phyloP scores from a whole-genome alignment of 164 flowering plant species.

The Kalanchoe fedtschenkoi region DNA sequence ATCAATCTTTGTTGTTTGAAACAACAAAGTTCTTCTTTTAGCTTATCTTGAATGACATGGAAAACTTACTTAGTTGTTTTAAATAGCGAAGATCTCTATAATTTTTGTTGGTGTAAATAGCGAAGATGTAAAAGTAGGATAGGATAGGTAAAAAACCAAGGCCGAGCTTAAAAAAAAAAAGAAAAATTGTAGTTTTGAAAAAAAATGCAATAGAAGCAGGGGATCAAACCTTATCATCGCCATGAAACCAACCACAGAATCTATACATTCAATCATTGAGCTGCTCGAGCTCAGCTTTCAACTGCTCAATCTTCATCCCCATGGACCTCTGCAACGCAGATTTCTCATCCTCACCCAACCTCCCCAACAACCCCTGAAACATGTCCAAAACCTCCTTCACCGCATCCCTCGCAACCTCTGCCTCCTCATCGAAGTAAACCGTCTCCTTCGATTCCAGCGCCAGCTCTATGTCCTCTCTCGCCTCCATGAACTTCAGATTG shows the following conservation, averaged over 20 bases:
- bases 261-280: conserved; percentile 40
- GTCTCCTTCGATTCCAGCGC: conserved; percentile 92
- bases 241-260: no score
- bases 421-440: conserved; percentile 87
- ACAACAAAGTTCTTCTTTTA: no score
- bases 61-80: no score
- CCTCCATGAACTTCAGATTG: conserved; percentile 87
- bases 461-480: conserved; percentile 90
- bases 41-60: no score
- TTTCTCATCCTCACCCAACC: conserved; percentile 42
- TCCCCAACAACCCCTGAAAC: conserved; percentile 49
- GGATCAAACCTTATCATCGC: background rate
- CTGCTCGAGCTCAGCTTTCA: conserved; percentile 88
- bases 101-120: no score
- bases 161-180: no score
- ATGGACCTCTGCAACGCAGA: conserved; percentile 62
- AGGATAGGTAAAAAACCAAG: no score
- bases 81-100: no score
- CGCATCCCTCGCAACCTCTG: conserved; percentile 60
- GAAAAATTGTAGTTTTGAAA: no score
- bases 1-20: no score
- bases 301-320: conserved; percentile 93
- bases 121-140: no score
- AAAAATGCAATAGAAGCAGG: no score
- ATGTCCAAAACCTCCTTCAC: conserved; percentile 57